These are phyloP conservation scores for Flaveria floridana DNA, from an alignment of 140 eudicot species.

Conservation along the genomic window DNA sequence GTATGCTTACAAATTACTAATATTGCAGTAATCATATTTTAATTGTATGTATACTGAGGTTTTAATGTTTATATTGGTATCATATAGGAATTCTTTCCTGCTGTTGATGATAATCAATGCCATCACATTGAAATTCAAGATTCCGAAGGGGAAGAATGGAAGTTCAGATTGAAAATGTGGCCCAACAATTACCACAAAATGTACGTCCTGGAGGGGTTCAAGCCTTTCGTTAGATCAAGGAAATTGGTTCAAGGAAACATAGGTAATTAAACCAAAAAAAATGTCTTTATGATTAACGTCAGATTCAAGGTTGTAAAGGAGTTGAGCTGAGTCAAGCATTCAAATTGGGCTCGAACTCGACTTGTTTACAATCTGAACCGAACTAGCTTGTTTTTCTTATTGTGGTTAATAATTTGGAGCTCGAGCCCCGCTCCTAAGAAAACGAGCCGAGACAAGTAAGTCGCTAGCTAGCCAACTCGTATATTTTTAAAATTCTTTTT, in stretches of 20 bases:
- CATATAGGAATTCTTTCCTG: constrained; percentile 59
- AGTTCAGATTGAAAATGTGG: constrained; percentile 57
- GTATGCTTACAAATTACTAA: constrained; percentile 1
- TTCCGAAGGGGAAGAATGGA: constrained; percentile 54
- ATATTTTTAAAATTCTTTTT: too few relatives aligned
- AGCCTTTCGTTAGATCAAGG: constrained; percentile 49
- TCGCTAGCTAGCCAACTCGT: too few relatives aligned
- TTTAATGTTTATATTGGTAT: neutral
- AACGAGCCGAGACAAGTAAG: too few relatives aligned
- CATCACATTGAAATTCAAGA: constrained; percentile 52
- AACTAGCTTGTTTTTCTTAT: too few relatives aligned
- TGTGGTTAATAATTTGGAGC: too few relatives aligned
- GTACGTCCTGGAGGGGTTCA: constrained; percentile 71
- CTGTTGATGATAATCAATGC: constrained; percentile 47
- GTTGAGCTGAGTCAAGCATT: too few relatives aligned
- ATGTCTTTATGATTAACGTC: neutral
- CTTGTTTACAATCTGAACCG: too few relatives aligned
- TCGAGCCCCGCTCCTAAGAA: too few relatives aligned
- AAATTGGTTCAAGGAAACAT: constrained; percentile 57
- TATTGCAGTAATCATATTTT: neutral
- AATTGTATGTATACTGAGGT: too few relatives aligned
- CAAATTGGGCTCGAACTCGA: too few relatives aligned
- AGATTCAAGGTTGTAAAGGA: too few relatives aligned
- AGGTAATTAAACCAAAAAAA: constrained; percentile 38
- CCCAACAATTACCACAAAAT: constrained; percentile 62